Base-by-base conservation (phyloP, 2,329 filamentous ascomycete species). In the Phialophora verrucosa region DNA sequence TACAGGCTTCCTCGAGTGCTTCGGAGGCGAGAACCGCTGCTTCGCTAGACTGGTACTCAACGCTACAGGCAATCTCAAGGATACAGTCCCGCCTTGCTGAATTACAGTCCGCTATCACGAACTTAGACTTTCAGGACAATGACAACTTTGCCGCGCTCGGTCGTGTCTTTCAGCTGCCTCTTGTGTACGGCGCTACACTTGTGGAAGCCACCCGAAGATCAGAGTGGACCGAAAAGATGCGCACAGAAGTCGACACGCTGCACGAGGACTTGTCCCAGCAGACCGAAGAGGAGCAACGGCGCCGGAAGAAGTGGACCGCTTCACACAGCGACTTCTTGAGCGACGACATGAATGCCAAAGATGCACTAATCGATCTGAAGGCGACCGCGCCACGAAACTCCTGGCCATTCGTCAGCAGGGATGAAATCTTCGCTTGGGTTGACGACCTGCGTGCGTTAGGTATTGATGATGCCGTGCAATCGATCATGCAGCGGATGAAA, bases 161-260 rank as follows among this genome's bases (percentile, higher is more conserved):
- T 20, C 83, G 92, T 25, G 89, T 97, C 42, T 89, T 93, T 51
- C 88, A 93, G 69, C 85, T 98, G 32, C 95, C 95, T 0, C 90
- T 90, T 64, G 88, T 96, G 73, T 99, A 98, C 76, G 93, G 93
- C 0, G 93, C 93, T 2, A 91, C 97, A 65, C 82, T 96, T 23
- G 87, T 92, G 3, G 95, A 99, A 78, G 90, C 92, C 17, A 87
- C 97, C 49, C 87, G 91, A 64, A 89, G 95, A 25, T 89, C 89
- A 38, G 93, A 97, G 78, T 99, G 95, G 93, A 88, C 87, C 12
- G 92, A 96, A 60, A 97, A 96, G 78, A 90, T 98, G 77, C 92
- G 90, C 75, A 85, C 87, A 2, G 95, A 98, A 74, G 95, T 94
- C 0, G 89, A 91, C 2, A 92, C 90, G 0, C 81, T 99, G 29